Evolutionary conservation across 805 yeast species (phyloP).

Genomic region (Yamadazyma phyllophila): DNA sequence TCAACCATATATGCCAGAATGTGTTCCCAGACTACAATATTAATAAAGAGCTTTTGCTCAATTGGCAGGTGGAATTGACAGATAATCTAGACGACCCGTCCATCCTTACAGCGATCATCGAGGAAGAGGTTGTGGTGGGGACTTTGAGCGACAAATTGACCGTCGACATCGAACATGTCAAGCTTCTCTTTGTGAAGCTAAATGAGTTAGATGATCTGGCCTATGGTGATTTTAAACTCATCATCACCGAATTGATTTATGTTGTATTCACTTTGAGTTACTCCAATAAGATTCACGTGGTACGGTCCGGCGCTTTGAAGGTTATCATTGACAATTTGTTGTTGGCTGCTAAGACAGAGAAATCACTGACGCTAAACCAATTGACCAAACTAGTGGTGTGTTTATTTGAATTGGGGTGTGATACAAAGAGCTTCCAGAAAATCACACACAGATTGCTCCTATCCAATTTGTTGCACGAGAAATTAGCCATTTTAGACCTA

Average conservation of each 20-base stretch:
- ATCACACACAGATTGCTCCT: constrained; percentile 13
- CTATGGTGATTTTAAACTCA: constrained; percentile 28
- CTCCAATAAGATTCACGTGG: constrained; percentile 23
- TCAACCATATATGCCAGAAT: constrained; percentile 21
- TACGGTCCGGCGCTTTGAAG: constrained; percentile 18
- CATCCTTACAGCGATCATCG: constrained; percentile 21
- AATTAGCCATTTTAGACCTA: constrained; percentile 21
- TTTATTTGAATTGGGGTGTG: constrained; percentile 37
- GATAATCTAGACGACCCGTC: constrained; percentile 22
- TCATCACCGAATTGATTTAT: constrained; percentile 26
- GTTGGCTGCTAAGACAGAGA: constrained; percentile 3
- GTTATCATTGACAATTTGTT: constrained; percentile 21
- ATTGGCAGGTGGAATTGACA: constrained; percentile 37
- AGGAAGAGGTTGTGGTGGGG: constrained; percentile 22
- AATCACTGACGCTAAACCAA: constrained; percentile 17
- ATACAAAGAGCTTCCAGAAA: constrained; percentile 18
- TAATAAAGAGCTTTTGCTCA: constrained; percentile 25
- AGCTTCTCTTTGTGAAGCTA: constrained; percentile 14
- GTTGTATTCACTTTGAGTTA: constrained; percentile 20
- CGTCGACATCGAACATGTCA: constrained; percentile 1
- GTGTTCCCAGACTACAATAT: constrained; percentile 23
- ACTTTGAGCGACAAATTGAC: constrained; percentile 8
- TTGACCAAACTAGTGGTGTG: constrained; percentile 22
- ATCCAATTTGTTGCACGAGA: constrained; percentile 5
- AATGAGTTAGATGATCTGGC: constrained; percentile 22